Evolutionary conservation across 2,329 filamentous ascomycete genomes (phyloP).

Genomic region (Ampelomyces quisqualis): DNA sequence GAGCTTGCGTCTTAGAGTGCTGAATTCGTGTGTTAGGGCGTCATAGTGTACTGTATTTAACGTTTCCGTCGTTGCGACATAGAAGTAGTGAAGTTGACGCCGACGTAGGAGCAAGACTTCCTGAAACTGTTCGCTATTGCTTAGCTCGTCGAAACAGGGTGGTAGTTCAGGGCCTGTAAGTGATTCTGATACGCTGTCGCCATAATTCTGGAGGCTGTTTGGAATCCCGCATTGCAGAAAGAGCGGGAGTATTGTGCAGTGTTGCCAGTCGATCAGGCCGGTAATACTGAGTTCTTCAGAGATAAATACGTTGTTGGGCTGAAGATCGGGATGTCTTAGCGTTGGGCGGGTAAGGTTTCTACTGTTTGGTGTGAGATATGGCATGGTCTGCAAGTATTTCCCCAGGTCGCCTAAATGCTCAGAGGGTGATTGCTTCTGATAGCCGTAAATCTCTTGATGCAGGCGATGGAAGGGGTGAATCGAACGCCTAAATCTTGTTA

Average conservation of each 20-base stretch:
- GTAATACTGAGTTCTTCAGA: constrained; percentile 37
- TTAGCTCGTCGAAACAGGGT: constrained; percentile 22
- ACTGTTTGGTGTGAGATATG: constrained; percentile 23
- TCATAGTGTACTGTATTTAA: constrained; percentile 30
- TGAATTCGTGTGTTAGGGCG: constrained; percentile 24
- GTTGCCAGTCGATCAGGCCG: constrained; percentile 48
- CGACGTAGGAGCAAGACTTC: constrained; percentile 29
- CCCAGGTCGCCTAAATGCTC: constrained; percentile 32
- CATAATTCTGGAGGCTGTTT: constrained; percentile 45
- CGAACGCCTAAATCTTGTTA: constrained; percentile 29
- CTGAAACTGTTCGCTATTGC: constrained; percentile 23
- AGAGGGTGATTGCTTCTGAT: constrained; percentile 29
- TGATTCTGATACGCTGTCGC: constrained; percentile 31
- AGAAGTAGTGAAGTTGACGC: constrained; percentile 35
- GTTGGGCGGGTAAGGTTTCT: constrained; percentile 19
- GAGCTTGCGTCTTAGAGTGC: constrained; percentile 25
- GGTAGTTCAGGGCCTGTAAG: constrained; percentile 26
- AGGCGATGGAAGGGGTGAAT: constrained; percentile 37
- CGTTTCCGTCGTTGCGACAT: constrained; percentile 26
- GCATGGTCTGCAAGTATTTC: constrained; percentile 31
- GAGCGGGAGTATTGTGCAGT: constrained; percentile 42
- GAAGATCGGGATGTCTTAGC: constrained; percentile 40
- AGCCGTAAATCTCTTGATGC: constrained; percentile 34
- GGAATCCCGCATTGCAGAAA: constrained; percentile 45
- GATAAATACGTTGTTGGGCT: constrained; percentile 30